phyloP scores from a whole-genome alignment of 495 filamentous ascomycete genomes.

The Baudoinia panamericana region DNA sequence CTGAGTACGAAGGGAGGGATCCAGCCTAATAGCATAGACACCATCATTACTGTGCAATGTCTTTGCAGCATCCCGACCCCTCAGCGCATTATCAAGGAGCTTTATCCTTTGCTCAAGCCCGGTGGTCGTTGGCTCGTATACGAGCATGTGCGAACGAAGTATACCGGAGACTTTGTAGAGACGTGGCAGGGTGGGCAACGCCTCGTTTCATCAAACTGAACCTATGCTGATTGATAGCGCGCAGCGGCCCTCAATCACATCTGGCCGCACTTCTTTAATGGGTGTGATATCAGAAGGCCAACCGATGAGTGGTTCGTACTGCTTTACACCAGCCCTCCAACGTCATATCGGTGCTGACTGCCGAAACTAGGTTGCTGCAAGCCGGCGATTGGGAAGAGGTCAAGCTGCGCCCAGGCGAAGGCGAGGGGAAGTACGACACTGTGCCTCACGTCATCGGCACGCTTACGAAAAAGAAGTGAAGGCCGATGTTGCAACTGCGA shows the following conservation, averaged over 20 bases:
- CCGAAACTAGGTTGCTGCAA: no score
- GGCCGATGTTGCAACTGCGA: no score
- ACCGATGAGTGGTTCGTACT: conserved; percentile 21
- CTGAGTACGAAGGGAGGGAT: conserved; percentile 36
- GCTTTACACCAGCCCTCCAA: no score
- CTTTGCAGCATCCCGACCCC: conserved; percentile 59
- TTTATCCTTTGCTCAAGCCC: conserved; percentile 51
- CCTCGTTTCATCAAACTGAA: background rate
- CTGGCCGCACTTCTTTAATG: conserved; percentile 18
- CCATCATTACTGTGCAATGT: conserved; percentile 54
- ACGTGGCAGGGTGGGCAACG: conserved; percentile 18
- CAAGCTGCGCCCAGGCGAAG: conserved; percentile 9
- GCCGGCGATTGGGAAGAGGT: conserved; percentile 19
- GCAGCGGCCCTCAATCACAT: conserved; percentile 14
- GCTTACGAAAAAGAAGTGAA: conserved; percentile 13
- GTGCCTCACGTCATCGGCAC: conserved; percentile 19
- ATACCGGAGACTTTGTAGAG: conserved; percentile 14
- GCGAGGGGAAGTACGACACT: conserved; percentile 18
- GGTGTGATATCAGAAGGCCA: conserved; percentile 16
- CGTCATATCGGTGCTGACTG: no score
- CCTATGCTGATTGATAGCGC: background rate
- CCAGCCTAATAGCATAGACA: conserved; percentile 45
- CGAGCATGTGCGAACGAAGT: conserved; percentile 47
- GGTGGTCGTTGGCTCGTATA: conserved; percentile 56
- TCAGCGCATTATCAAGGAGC: conserved; percentile 39